Evolutionary conservation across 345 rosid genomes (phyloP), one percentile per base, ranked within the genome.

Genomic region (Nasturtium officinale): DNA sequence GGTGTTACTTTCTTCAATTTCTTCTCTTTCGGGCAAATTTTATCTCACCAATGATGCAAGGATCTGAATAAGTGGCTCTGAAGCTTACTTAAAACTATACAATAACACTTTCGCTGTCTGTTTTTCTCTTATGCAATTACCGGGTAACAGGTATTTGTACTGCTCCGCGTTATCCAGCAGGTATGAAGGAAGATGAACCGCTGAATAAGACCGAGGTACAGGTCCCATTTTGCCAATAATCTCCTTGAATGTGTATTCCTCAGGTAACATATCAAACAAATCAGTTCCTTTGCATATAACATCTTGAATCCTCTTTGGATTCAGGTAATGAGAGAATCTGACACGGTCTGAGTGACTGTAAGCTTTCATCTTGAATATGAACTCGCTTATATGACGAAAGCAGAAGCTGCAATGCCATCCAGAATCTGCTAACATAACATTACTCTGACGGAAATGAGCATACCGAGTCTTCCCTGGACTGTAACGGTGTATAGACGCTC

Each of bases 341-440:
- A 90, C 96, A 52, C 97, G 86, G 70, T 93, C 98, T 0, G 82
- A 78, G 73, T 93, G 98, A 84, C 98, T 93, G 67, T 93, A 93
- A 65, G 98, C 98, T 77, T 85, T 89, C 98, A 93, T 93, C 86
- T 93, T 93, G 82, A 93, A 93, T 50, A 87, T 46, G 69, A 93
- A 93, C 58, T 90, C 90, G 15, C 70, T 85, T 9, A 93, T 84
- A 67, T 72, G 65, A 40, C 97, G 92, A 71, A 93, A 93, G 69
- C 98, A 93, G 77, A 93, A 93, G 83, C 98, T 93, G 69, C 98
- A 93, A 67, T 90, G 98, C 98, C 97, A 93, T 12, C 98, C 98
- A 0, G 98, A 67, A 78, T 90, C 97, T 0, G 97, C 73, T 67
- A 93, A 75, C 16, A 90, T 61, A 3, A 83, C 43, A 81, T 93